Evolutionary conservation across 768 basidiomycete species (phyloP).

Genomic region (Sarcomyxa edulis): DNA sequence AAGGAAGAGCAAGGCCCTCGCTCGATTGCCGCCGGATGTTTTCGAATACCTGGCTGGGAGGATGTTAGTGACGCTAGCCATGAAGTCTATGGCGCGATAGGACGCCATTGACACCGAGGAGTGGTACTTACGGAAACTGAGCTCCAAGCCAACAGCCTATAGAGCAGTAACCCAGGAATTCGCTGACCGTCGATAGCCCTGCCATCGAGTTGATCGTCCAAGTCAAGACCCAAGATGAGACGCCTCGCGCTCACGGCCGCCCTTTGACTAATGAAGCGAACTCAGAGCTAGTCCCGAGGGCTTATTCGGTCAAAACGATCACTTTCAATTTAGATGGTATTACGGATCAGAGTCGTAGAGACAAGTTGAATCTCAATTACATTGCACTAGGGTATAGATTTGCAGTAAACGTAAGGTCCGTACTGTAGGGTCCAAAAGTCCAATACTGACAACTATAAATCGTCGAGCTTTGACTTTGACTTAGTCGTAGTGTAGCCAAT

Average conservation of each 20-base stretch:
- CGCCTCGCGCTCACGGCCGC: neutral
- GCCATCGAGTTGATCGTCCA: conserved; percentile 4
- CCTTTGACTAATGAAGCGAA: too few species aligned
- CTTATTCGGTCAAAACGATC: too few species aligned
- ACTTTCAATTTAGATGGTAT: too few species aligned
- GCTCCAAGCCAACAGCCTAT: conserved; percentile 82
- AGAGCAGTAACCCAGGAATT: conserved; percentile 63
- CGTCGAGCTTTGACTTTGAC: too few species aligned
- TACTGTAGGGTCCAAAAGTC: too few species aligned
- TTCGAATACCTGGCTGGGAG: conserved; percentile 72
- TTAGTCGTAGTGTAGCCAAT: too few species aligned
- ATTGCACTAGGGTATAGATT: too few species aligned
- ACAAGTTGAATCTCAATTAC: too few species aligned
- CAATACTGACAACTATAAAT: too few species aligned
- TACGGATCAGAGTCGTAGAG: too few species aligned
- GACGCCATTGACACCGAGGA: neutral
- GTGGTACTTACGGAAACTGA: conserved; percentile 70
- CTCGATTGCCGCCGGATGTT: conserved; percentile 73
- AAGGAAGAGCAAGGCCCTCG: conserved; percentile 89
- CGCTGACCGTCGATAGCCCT: conserved; percentile 38
- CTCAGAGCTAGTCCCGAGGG: too few species aligned
- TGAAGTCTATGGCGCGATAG: conserved; percentile 1
- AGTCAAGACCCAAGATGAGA: neutral
- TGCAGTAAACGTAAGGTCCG: too few species aligned
- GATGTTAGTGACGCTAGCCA: conserved; percentile 1